These are phyloP conservation scores for Colletotrichum magnum DNA, from an alignment of 2,329 filamentous ascomycete genomes.

Conservation along the genomic window DNA sequence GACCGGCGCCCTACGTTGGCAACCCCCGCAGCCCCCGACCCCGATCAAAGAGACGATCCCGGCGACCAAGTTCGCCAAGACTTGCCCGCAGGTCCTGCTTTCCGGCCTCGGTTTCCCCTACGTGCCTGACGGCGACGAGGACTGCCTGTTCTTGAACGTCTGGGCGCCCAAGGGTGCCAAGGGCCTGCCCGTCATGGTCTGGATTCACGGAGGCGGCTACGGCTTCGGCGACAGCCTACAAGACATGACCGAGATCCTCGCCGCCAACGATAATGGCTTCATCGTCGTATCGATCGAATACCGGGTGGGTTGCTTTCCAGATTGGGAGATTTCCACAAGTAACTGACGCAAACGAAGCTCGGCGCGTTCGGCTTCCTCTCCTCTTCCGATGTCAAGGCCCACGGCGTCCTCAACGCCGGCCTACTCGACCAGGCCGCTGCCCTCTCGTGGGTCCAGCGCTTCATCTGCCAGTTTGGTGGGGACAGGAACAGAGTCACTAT, in stretches of 20 bases:
- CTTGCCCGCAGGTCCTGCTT: slow-evolving; percentile 53
- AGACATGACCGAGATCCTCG: slow-evolving; percentile 45
- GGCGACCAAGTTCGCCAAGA: slow-evolving; percentile 48
- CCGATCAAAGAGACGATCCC: slow-evolving; percentile 47
- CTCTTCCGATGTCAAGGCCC: slow-evolving; percentile 55
- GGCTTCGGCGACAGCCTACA: slow-evolving; percentile 41
- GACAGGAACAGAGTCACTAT: slow-evolving; percentile 64
- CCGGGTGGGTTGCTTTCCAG: slow-evolving; percentile 51
- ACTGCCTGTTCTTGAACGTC: slow-evolving; percentile 63
- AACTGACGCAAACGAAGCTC: slow-evolving; percentile 45
- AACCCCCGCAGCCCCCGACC: slow-evolving; percentile 50
- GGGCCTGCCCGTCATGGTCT: slow-evolving; percentile 59
- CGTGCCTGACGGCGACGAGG: slow-evolving; percentile 52
- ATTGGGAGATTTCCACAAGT: background rate
- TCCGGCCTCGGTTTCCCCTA: slow-evolving; percentile 42
- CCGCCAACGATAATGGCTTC: slow-evolving; percentile 49
- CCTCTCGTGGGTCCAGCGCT: slow-evolving; percentile 64
- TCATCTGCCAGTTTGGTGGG: slow-evolving; percentile 66
- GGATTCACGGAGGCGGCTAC: slow-evolving; percentile 64
- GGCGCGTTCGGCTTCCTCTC: slow-evolving; percentile 62
- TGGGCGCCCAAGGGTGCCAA: slow-evolving; percentile 57
- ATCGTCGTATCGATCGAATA: slow-evolving; percentile 57
- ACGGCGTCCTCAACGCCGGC: slow-evolving; percentile 60
- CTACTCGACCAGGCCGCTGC: slow-evolving; percentile 64
- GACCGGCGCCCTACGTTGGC: slow-evolving; percentile 58